These are phyloP conservation scores for Marsdenia floribunda DNA, from an alignment of 257 asterid species.

Conservation along the genomic window DNA sequence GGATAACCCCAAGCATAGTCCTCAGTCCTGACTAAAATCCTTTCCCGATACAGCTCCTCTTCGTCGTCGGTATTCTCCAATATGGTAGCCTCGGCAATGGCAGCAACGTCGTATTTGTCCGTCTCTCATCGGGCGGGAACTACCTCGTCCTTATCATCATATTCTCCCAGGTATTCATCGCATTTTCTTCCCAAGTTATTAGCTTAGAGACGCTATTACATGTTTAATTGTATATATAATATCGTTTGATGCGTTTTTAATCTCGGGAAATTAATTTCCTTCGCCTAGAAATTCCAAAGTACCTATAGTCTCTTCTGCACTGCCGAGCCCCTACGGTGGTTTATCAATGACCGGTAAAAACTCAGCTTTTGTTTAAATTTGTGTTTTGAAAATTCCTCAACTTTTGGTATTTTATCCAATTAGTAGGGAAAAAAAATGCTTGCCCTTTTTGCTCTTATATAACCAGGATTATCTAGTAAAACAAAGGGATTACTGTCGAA, in stretches of 20 bases:
- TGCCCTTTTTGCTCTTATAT: background rate
- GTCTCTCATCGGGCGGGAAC: slow-evolving; percentile 25
- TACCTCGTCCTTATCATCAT: slow-evolving; percentile 18
- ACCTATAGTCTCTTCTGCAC: slow-evolving; percentile 41
- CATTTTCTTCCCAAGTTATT: slow-evolving; percentile 1
- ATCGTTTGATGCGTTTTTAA: slow-evolving; percentile 6
- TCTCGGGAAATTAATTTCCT: background rate
- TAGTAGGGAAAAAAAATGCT: background rate
- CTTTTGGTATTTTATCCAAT: background rate
- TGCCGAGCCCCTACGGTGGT: slow-evolving; percentile 47
- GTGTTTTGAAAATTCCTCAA: background rate
- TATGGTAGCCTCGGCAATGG: slow-evolving; percentile 67
- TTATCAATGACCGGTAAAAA: slow-evolving; percentile 43
- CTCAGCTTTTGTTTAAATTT: slow-evolving; percentile 3
- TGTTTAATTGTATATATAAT: background rate
- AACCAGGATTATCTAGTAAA: slow-evolving; percentile 60
- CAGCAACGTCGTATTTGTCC: slow-evolving; percentile 40
- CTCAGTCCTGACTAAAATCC: background rate
- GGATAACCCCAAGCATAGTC: background rate
- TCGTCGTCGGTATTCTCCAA: slow-evolving; percentile 1
- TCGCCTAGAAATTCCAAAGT: slow-evolving; percentile 37
- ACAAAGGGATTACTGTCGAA: slow-evolving; percentile 34
- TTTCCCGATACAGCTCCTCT: background rate
- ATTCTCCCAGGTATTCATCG: slow-evolving; percentile 34
- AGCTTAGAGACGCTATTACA: background rate